Base-by-base conservation (phyloP, 1,139 yeast genomes). In the Debaryomyces udenii region DNA sequence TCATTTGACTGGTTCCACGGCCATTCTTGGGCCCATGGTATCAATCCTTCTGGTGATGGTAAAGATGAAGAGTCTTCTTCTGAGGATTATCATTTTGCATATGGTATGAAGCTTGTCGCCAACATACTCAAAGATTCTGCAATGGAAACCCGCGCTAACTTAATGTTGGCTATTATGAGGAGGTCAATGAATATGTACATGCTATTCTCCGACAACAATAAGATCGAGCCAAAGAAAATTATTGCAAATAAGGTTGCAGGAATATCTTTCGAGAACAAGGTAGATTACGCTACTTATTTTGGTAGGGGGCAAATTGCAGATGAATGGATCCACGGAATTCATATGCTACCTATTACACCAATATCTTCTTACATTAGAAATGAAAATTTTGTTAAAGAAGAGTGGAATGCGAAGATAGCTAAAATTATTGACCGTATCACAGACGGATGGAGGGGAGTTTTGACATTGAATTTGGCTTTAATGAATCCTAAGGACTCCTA, bases 261-360 rank as follows among this genome's bases (percentile, higher is more conserved):
- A 3, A 70, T 72, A n/a, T 50, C 66, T 3, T 72, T 71, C 50
- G 78, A 72, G 42, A 72, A 72, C 50, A 72, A 72, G 44, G 54
- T 72, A 14, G 78, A 71, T 48, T 70, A 61, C 53, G 59, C 76
- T 3, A 72, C 77, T 2, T 72, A 67, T 43, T 72, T 72, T 46
- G 78, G 78, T 6, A 57, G 71, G 41, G 74, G 75, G 3, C 61
- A 70, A 1, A 61, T 70, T 39, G 71, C 61, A 2, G 70, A 69
- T 43, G 76, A 71, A 49, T 71, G 74, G 72, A 69, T 72, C 31
- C 77, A 72, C 50, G 78, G 78, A 3, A 72, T 72, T 32, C 77
- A 72, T 45, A 72, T 72, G 77, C 49, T 72, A 11, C 78, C 78
- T 3, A 69, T 69, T 15, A 72, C 76, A 0, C 76, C 77, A 1